Evolutionary conservation across 768 basidiomycete genomes (phyloP).

Genomic region (Mycena rebaudengoi): DNA sequence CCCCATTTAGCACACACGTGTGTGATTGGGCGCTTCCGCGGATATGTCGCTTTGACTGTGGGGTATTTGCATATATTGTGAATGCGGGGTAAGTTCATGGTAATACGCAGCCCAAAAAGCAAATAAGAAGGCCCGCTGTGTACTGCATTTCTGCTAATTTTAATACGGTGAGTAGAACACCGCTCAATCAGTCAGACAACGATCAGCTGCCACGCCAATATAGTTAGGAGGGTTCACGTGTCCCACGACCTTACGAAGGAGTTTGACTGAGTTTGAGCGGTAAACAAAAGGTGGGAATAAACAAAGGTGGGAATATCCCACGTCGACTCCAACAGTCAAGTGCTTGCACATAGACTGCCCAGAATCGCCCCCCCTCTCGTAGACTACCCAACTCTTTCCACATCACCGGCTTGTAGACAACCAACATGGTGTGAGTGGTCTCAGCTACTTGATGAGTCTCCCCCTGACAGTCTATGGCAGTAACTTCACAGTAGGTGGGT

Average conservation of each 20-base stretch:
- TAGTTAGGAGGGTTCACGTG: conserved; percentile 17
- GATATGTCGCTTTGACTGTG: too few relatives aligned
- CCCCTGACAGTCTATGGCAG: conserved; percentile 48
- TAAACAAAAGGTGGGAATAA: conserved; percentile 5
- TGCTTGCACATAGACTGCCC: conserved; percentile 3
- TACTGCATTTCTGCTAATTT: too few relatives aligned
- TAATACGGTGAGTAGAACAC: too few relatives aligned
- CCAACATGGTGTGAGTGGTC: conserved; percentile 79
- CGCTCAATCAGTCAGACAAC: too few relatives aligned
- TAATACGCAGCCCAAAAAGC: too few relatives aligned
- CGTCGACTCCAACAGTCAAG: conserved; percentile 18
- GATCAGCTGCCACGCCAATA: conserved; percentile 1
- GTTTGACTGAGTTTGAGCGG: background rate
- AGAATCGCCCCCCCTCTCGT: too few relatives aligned
- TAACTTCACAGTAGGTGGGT: conserved; percentile 90
- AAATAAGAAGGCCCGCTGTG: too few relatives aligned
- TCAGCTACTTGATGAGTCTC: conserved; percentile 2
- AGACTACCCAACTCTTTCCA: conserved; percentile 24
- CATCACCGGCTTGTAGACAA: conserved; percentile 57
- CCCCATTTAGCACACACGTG: too few relatives aligned
- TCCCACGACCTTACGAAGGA: too few relatives aligned
- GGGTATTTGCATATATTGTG: too few relatives aligned
- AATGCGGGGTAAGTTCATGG: too few relatives aligned
- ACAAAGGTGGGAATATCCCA: conserved; percentile 24
- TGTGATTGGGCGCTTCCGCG: too few relatives aligned